A percentile compares a stretch with the other conserved stretches of the same genome.
Evolutionary conservation across 2,329 filamentous ascomycete species (phyloP).

Genomic region (Raffaelea ambrosiae): DNA sequence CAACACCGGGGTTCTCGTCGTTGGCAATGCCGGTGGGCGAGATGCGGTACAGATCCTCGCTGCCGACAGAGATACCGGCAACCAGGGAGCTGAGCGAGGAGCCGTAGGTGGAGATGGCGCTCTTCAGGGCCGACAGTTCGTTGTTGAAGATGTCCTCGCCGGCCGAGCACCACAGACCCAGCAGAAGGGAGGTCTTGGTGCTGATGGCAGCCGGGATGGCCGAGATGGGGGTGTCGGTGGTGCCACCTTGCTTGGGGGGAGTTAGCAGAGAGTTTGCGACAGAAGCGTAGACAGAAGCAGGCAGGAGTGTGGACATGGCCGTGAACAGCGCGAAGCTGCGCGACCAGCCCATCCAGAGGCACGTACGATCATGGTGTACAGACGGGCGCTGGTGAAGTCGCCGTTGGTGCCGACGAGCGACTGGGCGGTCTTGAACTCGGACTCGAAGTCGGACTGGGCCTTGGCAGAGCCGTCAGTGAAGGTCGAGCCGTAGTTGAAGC

Average conservation of each 20-base stretch:
- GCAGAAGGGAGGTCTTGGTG: constrained; percentile 68
- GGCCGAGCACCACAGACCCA: constrained; percentile 76
- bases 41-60: constrained; percentile 77
- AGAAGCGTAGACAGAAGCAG: too few relatives aligned
- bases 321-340: not conserved
- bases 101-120: constrained; percentile 63
- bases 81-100: constrained; percentile 55
- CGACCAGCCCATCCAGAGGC: too few relatives aligned
- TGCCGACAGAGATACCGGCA: constrained; percentile 77
- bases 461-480: constrained; percentile 54
- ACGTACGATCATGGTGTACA: constrained; percentile 62
- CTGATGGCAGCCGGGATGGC: constrained; percentile 78
- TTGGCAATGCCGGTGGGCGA: constrained; percentile 61
- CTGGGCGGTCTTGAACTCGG: constrained; percentile 59
- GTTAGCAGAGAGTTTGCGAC: too few relatives aligned
- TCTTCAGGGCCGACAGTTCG: constrained; percentile 64
- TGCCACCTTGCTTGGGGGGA: constrained; percentile 45
- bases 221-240: constrained; percentile 54
- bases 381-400: constrained; percentile 56
- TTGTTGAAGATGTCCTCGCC: constrained; percentile 56
- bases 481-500: constrained; percentile 66
- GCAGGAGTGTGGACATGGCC: too few relatives aligned
- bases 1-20: constrained; percentile 52
- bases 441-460: constrained; percentile 56
- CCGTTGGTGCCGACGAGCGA: constrained; percentile 54